Evolutionary conservation across 805 yeast species (phyloP), one percentile per base, ranked within the genome.

Genomic region (Barnettozyma siamensis): DNA sequence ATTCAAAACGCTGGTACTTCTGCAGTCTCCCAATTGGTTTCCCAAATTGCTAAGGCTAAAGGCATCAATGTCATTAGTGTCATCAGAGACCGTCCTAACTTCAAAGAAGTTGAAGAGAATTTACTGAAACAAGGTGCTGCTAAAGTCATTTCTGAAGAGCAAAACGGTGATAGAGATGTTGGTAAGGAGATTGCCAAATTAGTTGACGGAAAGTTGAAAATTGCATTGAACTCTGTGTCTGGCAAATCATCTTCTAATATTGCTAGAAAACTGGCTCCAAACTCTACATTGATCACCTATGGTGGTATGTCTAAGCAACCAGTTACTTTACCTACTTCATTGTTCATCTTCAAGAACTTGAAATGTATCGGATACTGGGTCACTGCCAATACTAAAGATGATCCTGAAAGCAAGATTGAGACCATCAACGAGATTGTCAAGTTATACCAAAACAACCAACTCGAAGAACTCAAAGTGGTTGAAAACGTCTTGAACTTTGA

Each of bases 261-360:
- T 51, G 91, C 95, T 9, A 73, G 96, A 51, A 91, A 88, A 60
- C 71, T 93, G 42, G 79, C 78, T 30, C 65, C 69, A 13, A 78
- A 85, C 52, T 95, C 93, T 2, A 73, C 80, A 36, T 67, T 93
- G 70, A 76, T 88, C 51, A 88, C 98, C 1, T 93, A 93, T 58
- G 99, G 99, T 27, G 98, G 95, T 30, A 93, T 93, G 99, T 87
- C 97, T 3, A 80, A 82, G 70, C 89, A 87, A 65, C 99, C 99
- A 2, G 94, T 93, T 10, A 75, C 77, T n/a, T 64, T 93, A 42
- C 96, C 98, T 31, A 88, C 96, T 1, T 78, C 95, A 0, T 66
- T 86, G 45, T 86, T 86, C 58, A 89, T 93, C 49, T 93, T 93
- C 71, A 93, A 91, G 63, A 84, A 89, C 57, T 64, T 93, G 42